phyloP scores from a whole-genome alignment of 495 filamentous ascomycete genomes.

The Jackrogersella multiformis region DNA sequence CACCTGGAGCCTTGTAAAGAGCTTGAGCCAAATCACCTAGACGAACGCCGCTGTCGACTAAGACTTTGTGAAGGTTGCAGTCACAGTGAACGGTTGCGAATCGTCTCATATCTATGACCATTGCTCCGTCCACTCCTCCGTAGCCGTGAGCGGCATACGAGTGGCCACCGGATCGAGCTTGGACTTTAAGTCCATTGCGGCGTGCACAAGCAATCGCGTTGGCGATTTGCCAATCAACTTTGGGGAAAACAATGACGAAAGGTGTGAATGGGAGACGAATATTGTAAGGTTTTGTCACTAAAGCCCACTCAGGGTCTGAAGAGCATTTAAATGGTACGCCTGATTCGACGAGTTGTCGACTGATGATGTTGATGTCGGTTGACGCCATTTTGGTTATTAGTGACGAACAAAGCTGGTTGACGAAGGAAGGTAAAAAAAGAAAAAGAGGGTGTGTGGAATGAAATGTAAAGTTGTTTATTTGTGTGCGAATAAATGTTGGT shows the following conservation, averaged over 20 bases:
- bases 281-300: constrained; percentile 63
- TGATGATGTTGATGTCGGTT: neutral
- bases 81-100: constrained; percentile 44
- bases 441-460: neutral
- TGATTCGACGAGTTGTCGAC: neutral
- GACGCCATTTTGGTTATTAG: constrained; percentile 16
- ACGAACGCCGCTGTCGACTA: constrained; percentile 65
- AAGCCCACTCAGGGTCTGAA: constrained; percentile 41
- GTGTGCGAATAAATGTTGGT: neutral
- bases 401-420: neutral
- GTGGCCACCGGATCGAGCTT: constrained; percentile 73
- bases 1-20: constrained; percentile 50
- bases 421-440: neutral
- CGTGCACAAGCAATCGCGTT: constrained; percentile 61
- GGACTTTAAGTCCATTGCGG: constrained; percentile 60
- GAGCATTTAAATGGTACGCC: neutral
- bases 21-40: constrained; percentile 66
- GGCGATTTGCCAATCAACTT: constrained; percentile 58
- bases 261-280: constrained; percentile 64
- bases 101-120: constrained; percentile 62
- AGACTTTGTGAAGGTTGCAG: constrained; percentile 53
- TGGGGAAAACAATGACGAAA: constrained; percentile 64
- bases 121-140: constrained; percentile 58
- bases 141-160: constrained; percentile 69
- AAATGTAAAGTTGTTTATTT: neutral